Evolutionary conservation across 768 basidiomycete species (phyloP).

Genomic region (Pilatotrama ljubarskyi): DNA sequence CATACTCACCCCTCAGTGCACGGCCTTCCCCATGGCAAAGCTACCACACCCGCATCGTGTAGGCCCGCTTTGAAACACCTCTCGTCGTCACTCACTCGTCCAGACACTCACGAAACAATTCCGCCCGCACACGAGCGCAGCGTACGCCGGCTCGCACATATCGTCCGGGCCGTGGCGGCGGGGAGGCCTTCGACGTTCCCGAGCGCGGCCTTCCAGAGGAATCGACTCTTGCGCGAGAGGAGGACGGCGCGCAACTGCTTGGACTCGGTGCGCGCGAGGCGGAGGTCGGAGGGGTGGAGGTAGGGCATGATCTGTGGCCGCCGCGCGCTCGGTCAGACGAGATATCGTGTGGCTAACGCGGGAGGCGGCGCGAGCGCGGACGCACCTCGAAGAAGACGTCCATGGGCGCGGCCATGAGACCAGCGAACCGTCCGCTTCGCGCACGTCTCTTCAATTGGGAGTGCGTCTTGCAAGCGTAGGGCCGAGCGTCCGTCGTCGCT

Average conservation of each 20-base stretch:
- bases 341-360: neutral
- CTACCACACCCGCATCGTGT: no score
- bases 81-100: no score
- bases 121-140: neutral
- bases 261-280: constrained; percentile 3
- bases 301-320: neutral
- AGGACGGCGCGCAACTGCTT: neutral
- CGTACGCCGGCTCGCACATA: constrained; percentile 1
- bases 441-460: neutral
- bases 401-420: neutral
- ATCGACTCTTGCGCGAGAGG: neutral
- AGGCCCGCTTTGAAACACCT: no score
- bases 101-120: neutral
- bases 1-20: neutral
- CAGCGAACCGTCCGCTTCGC: neutral
- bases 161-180: constrained; percentile 5
- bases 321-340: no score
- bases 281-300: constrained; percentile 4
- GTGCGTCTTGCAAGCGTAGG: no score
- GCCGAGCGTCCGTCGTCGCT: neutral
- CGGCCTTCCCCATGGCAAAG: neutral
- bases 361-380: neutral
- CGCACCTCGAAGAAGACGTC: neutral
- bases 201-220: neutral
- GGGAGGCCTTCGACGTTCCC: neutral